Conservation (phyloP, 2,329 filamentous ascomycete genomes). For the Fusarium napiforme region DNA sequence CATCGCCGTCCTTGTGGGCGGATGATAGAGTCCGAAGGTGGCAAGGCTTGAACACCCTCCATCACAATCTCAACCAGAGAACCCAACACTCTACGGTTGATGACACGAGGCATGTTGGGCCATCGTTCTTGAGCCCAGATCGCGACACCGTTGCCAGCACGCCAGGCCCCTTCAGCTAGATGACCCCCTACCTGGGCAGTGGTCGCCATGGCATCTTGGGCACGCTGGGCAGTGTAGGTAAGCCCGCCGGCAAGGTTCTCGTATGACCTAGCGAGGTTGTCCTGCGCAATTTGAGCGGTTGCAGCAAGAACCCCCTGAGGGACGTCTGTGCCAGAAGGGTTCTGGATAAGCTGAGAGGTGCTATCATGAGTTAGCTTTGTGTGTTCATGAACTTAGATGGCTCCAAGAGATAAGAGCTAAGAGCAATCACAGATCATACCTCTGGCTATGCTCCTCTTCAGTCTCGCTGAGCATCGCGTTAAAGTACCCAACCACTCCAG, state of each 20-base stretch:
- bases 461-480: background rate
- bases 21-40: conserved; percentile 19
- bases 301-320: background rate
- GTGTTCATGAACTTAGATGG: background rate
- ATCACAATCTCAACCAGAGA: background rate
- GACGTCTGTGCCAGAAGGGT: background rate
- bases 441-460: background rate
- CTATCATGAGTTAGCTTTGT: background rate
- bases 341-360: background rate
- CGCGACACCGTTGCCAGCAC: background rate
- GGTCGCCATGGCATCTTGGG: conserved; percentile 3
- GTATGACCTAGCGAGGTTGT: conserved; percentile 11
- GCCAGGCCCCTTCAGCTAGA: conserved; percentile 9
- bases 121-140: conserved; percentile 8
- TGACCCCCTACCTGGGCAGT: conserved; percentile 1
- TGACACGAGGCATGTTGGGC: background rate
- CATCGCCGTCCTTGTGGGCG: conserved; percentile 1
- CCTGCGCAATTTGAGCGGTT: background rate
- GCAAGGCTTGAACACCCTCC: conserved; percentile 20
- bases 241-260: background rate
- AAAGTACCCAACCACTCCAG: background rate
- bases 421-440: conserved; percentile 7
- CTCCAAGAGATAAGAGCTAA: background rate
- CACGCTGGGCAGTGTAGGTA: background rate
- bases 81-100: background rate